Evolutionary conservation across 2,329 filamentous ascomycete genomes (phyloP), one percentile per base, ranked within the genome.

Genomic region (Xylariaceae sp.): DNA sequence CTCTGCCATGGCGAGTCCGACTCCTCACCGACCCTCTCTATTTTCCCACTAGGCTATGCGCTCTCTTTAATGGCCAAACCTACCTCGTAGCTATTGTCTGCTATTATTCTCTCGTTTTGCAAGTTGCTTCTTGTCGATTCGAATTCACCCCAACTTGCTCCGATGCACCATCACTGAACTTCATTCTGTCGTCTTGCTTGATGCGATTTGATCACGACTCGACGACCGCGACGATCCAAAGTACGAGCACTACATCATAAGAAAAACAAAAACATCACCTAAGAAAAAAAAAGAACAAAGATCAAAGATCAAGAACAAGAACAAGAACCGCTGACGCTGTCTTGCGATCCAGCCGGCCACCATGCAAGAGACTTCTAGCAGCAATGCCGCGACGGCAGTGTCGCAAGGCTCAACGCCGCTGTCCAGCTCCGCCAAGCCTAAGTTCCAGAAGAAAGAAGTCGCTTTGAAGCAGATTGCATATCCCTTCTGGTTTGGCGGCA

Each of bases 401-500:
- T 65, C 56, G 61, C 64, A 57, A 64, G 65, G 17, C 13, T 50
- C 48, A 6, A 35, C 30, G 63, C 62, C 50, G 53, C 63, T 61
- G 57, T 65, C 55, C 50, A 64, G 49, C 35, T 42, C 58, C 45
- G 62, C 65, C 57, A 66, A 69, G 61, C 63, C 69, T 15, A 71
- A 68, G 60, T 61, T 61, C 9, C 66, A 75, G 67, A 75, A 77
- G 69, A 76, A 77, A 63, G 63, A 72, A 67, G 65, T 76, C 2
- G 72, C 82, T 48, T 76, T 77, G 62, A 68, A 71, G 60, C 68
- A 69, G 55, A 68, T 77, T 18, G 65, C 69, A 35, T 93, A 93
- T 76, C 89, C 89, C 8, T 93, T 93, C 76, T 97, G 93, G 94
- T 97, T 99, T 74, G 94, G 94, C 64, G 94, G 94, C 58, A 96